phyloP scores from a whole-genome alignment of 176 grass and related monocot genomes.

The Musa schizocarpa region DNA sequence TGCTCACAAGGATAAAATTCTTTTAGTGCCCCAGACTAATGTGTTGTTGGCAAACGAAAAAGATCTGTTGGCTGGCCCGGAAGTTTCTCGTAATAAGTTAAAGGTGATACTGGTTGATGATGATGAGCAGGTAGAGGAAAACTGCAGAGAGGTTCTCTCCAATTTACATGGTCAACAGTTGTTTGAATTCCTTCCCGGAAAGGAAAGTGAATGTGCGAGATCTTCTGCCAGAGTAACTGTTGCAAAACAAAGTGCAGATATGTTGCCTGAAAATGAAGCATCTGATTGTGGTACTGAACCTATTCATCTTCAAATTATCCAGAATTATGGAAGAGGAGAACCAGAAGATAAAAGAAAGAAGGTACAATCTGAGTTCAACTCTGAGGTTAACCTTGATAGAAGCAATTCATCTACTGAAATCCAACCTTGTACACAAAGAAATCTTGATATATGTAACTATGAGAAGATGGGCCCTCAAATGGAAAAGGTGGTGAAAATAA shows the following conservation, averaged over 20 bases:
- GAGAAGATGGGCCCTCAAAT: slow-evolving; percentile 59
- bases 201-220: neutral
- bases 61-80: slow-evolving; percentile 5
- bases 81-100: neutral
- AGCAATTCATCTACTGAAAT: slow-evolving; percentile 4
- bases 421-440: neutral
- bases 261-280: slow-evolving; percentile 16
- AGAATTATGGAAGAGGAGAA: neutral
- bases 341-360: neutral
- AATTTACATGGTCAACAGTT: neutral
- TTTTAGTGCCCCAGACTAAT: slow-evolving; percentile 30
- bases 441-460: slow-evolving; percentile 9
- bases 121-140: neutral
- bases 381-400: slow-evolving; percentile 4
- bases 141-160: neutral
- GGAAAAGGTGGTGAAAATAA: slow-evolving; percentile 64
- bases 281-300: neutral
- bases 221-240: neutral
- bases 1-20: slow-evolving; percentile 30
- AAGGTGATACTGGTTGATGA: neutral
- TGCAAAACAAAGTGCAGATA: neutral
- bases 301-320: neutral
- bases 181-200: neutral
- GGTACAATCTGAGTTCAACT: neutral
- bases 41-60: slow-evolving; percentile 24